Percentiles rank a stretch among this genome's conserved stretches.
These are phyloP conservation scores for Phlebiopsis gigantea DNA, from an alignment of 768 basidiomycete genomes.

Conservation along the genomic window DNA sequence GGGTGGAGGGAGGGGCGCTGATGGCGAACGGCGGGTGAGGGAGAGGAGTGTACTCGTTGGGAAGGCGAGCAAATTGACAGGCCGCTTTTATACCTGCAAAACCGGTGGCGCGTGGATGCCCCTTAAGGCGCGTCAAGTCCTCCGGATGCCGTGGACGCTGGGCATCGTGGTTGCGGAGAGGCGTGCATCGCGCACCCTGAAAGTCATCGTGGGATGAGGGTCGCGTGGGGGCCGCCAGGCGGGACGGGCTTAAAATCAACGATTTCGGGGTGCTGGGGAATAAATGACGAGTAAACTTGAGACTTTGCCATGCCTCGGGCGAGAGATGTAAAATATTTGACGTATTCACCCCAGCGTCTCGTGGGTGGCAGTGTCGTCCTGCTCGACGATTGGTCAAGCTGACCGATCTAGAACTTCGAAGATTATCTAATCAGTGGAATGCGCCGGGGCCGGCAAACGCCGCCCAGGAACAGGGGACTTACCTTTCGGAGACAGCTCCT, in stretches of 20 bases:
- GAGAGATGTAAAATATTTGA: slow-evolving; percentile 6
- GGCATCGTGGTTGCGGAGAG: slow-evolving; percentile 6
- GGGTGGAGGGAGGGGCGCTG: slow-evolving; percentile 10
- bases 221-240: background rate
- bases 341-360: background rate
- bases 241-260: background rate
- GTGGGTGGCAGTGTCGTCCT: slow-evolving; percentile 1
- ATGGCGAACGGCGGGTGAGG: slow-evolving; percentile 15
- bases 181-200: background rate
- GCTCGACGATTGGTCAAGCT: slow-evolving; percentile 5
- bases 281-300: slow-evolving; percentile 1
- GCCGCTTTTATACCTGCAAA: slow-evolving; percentile 19
- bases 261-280: background rate
- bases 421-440: slow-evolving; percentile 12
- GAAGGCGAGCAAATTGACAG: background rate
- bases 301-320: background rate
- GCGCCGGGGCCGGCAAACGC: background rate
- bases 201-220: background rate
- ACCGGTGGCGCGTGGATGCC: background rate
- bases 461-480: slow-evolving; percentile 14
- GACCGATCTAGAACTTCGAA: slow-evolving; percentile 6
- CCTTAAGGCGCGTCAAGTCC: background rate
- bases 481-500: slow-evolving; percentile 5
- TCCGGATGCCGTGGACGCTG: background rate
- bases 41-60: slow-evolving; percentile 21